A percentile compares a stretch with the other conserved stretches of the same genome.
Evolutionary conservation across 116 monocot species (phyloP).

Genomic region (Phalaenopsis hybrid): DNA sequence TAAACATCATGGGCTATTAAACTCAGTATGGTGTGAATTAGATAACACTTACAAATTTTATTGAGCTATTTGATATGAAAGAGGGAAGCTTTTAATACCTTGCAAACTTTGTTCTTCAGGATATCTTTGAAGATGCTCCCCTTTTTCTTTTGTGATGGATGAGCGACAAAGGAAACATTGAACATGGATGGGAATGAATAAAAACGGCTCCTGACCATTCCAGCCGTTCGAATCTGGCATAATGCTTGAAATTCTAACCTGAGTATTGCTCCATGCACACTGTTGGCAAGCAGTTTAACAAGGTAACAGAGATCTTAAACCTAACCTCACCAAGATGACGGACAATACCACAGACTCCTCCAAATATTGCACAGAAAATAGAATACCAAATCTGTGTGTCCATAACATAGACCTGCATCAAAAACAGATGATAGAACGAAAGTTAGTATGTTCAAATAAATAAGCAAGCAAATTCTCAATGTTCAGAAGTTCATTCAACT

Average conservation of each 20-base stretch:
- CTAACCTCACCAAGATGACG: constrained; percentile 87
- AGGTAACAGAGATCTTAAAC: neutral
- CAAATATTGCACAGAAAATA: constrained; percentile 72
- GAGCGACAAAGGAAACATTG: constrained; percentile 52
- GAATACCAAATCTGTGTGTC: constrained; percentile 94
- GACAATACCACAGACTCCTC: constrained; percentile 69
- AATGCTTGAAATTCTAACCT: neutral
- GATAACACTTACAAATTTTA: neutral
- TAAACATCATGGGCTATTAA: constrained; percentile 8
- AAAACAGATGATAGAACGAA: constrained; percentile 6
- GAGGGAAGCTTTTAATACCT: constrained; percentile 27
- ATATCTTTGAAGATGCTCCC: constrained; percentile 22
- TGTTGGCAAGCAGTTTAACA: constrained; percentile 3
- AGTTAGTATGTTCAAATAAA: neutral
- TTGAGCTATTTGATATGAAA: neutral
- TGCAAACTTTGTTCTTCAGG: constrained; percentile 40
- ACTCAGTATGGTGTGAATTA: constrained; percentile 1
- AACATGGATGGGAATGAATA: constrained; percentile 57
- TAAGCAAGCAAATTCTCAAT: neutral
- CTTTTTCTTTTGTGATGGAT: constrained; percentile 17
- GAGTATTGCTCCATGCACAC: neutral
- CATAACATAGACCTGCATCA: constrained; percentile 76
- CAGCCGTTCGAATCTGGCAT: constrained; percentile 73
- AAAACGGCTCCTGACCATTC: constrained; percentile 74
- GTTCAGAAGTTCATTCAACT: neutral